phyloP scores from a whole-genome alignment of 1,284 basidiomycete species.

The Sanghuangporus weigelae region DNA sequence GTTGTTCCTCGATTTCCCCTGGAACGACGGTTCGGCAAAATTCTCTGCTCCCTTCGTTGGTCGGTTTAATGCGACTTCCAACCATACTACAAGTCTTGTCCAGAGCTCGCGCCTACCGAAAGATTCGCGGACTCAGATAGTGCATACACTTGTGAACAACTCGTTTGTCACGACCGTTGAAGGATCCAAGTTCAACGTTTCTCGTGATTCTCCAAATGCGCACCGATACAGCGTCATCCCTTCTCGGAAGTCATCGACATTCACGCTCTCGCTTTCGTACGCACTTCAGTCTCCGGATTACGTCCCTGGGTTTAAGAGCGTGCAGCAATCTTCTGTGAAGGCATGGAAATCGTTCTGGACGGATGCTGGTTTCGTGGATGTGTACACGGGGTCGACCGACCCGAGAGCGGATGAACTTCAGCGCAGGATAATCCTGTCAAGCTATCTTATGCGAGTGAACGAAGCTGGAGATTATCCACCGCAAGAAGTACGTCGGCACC shows the following conservation, averaged over 20 bases:
- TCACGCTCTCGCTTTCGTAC: conserved; percentile 35
- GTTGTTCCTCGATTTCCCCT: conserved; percentile 56
- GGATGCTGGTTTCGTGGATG: conserved; percentile 46
- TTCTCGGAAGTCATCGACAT: conserved; percentile 18
- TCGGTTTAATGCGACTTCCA: conserved; percentile 38
- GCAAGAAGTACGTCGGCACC: conserved; percentile 44
- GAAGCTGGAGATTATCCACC: conserved; percentile 52
- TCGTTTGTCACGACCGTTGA: conserved; percentile 42
- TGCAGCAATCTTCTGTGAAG: conserved; percentile 32
- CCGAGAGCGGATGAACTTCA: conserved; percentile 50
- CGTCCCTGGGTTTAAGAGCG: conserved; percentile 23
- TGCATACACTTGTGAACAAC: conserved; percentile 37
- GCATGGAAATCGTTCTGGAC: conserved; percentile 48
- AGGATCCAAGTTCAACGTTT: conserved; percentile 37
- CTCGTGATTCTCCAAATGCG: conserved; percentile 33
- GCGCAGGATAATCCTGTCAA: conserved; percentile 48
- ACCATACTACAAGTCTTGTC: conserved; percentile 41
- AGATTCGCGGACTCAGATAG: conserved; percentile 33
- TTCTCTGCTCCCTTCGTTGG: conserved; percentile 58
- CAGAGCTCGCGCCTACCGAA: conserved; percentile 19
- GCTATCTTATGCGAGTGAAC: conserved; percentile 55
- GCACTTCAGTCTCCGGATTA: conserved; percentile 19
- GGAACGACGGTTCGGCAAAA: conserved; percentile 51
- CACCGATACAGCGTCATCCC: conserved; percentile 43
- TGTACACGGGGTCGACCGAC: conserved; percentile 45